Evolutionary conservation across 1,284 basidiomycete species (phyloP).

Genomic region (Fistulinella cinereoalba): DNA sequence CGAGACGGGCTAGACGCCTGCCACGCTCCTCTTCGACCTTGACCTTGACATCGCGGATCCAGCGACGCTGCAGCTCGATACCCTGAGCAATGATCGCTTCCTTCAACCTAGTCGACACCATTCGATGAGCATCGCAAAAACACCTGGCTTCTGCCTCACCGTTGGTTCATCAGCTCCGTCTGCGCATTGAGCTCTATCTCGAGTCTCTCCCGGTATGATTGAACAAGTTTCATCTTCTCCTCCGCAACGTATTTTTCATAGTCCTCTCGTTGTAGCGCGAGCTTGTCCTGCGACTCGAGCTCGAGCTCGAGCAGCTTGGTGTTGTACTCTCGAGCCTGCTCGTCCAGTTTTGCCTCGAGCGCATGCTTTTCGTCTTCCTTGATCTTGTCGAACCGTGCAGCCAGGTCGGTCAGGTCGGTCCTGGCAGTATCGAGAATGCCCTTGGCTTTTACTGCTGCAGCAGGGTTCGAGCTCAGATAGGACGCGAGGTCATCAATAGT

Average conservation of each 20-base stretch:
- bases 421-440: slow-evolving; percentile 76
- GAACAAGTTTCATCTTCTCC: slow-evolving; percentile 73
- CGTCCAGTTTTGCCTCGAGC: slow-evolving; percentile 78
- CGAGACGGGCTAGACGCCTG: slow-evolving; percentile 91
- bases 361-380: slow-evolving; percentile 78
- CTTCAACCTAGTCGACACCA: slow-evolving; percentile 60
- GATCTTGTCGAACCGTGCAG: slow-evolving; percentile 74
- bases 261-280: slow-evolving; percentile 83
- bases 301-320: slow-evolving; percentile 80
- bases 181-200: slow-evolving; percentile 86
- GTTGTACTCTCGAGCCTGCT: slow-evolving; percentile 84
- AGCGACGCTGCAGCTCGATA: slow-evolving; percentile 94
- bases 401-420: slow-evolving; percentile 80
- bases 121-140: too few relatives aligned
- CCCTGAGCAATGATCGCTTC: slow-evolving; percentile 96
- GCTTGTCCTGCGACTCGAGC: slow-evolving; percentile 79
- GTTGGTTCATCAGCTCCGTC: slow-evolving; percentile 91
- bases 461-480: slow-evolving; percentile 76
- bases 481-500: slow-evolving; percentile 93
- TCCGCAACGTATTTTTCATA: slow-evolving; percentile 83
- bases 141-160: too few relatives aligned
- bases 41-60: slow-evolving; percentile 95
- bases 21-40: slow-evolving; percentile 96
- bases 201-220: slow-evolving; percentile 84
- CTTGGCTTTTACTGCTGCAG: slow-evolving; percentile 62